phyloP scores from a whole-genome alignment of 1,139 yeast genomes.

The Geotrichum histeridarum region DNA sequence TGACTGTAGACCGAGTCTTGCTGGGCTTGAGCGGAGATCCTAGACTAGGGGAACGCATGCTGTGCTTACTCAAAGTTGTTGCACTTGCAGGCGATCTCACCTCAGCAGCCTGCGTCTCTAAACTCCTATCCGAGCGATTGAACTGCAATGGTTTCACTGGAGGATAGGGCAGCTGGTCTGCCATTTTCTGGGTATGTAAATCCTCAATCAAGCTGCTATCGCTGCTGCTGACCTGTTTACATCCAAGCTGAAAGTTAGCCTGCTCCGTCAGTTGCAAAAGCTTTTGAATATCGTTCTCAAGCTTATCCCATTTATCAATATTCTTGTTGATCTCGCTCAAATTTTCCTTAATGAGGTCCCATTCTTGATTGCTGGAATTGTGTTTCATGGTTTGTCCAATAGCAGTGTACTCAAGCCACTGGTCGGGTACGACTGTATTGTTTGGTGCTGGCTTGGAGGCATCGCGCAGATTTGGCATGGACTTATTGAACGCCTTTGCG shows the following conservation, averaged over 20 bases:
- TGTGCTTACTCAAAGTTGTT: too few species aligned
- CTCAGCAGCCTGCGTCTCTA: too few species aligned
- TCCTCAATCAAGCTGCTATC: not conserved
- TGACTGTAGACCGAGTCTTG: not conserved
- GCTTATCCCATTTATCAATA: slow-evolving; percentile 19
- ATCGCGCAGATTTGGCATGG: not conserved
- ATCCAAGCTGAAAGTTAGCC: not conserved
- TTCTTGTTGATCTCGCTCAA: slow-evolving; percentile 22
- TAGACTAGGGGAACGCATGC: not conserved
- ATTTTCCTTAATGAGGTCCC: slow-evolving; percentile 26
- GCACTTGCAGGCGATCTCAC: too few species aligned
- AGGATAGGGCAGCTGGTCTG: not conserved
- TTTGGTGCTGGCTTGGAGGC: not conserved
- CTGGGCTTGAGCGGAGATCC: not conserved
- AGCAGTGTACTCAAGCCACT: not conserved
- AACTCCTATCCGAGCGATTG: not conserved
- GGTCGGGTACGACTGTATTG: slow-evolving; percentile 3
- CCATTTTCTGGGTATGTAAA: not conserved
- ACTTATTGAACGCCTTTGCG: not conserved
- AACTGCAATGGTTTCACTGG: not conserved
- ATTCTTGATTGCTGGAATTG: slow-evolving; percentile 20
- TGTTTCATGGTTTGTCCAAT: not conserved
- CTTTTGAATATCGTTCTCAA: slow-evolving; percentile 18
- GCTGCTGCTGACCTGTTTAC: not conserved
- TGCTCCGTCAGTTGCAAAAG: slow-evolving; percentile 9